These are phyloP conservation scores for Ophiorrhiza pumila DNA, from an alignment of 257 asterid species.

Conservation along the genomic window DNA sequence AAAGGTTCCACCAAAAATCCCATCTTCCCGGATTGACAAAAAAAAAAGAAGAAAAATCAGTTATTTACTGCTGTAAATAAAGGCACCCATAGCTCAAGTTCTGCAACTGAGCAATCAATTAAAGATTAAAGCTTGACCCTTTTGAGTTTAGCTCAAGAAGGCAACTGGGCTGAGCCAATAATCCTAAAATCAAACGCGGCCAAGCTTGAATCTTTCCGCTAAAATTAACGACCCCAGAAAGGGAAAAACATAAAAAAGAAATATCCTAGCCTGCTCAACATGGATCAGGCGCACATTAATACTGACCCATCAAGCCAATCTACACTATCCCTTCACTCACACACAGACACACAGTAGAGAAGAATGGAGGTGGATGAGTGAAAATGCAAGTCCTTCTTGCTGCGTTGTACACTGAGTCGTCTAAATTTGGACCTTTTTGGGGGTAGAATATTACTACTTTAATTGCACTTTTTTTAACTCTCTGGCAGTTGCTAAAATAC, in stretches of 20 bases:
- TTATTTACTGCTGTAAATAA: not conserved
- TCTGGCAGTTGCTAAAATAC: constrained; percentile 32
- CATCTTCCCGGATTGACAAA: constrained; percentile 7
- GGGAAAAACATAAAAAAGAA: not conserved
- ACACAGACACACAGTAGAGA: not conserved
- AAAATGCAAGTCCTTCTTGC: constrained; percentile 13
- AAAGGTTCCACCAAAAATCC: not conserved
- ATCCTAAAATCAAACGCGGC: not conserved
- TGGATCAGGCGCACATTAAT: constrained; percentile 28
- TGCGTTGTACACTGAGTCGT: constrained; percentile 16
- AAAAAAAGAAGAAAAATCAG: not conserved
- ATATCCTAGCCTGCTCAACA: constrained; percentile 2
- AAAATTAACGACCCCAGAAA: constrained; percentile 6
- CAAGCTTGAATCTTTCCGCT: constrained; percentile 15
- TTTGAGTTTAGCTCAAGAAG: not conserved
- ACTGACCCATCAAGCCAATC: constrained; percentile 10
- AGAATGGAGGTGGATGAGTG: not conserved
- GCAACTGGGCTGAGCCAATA: not conserved
- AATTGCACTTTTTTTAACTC: constrained; percentile 30
- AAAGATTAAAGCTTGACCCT: constrained; percentile 4
- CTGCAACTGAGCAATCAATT: not conserved
- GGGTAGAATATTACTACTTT: constrained; percentile 25
- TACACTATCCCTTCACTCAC: not conserved
- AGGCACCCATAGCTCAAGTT: constrained; percentile 14
- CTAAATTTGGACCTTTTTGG: constrained; percentile 9